Base-by-base conservation (phyloP, 2,329 filamentous ascomycete species). In the Drechslera avenae region DNA sequence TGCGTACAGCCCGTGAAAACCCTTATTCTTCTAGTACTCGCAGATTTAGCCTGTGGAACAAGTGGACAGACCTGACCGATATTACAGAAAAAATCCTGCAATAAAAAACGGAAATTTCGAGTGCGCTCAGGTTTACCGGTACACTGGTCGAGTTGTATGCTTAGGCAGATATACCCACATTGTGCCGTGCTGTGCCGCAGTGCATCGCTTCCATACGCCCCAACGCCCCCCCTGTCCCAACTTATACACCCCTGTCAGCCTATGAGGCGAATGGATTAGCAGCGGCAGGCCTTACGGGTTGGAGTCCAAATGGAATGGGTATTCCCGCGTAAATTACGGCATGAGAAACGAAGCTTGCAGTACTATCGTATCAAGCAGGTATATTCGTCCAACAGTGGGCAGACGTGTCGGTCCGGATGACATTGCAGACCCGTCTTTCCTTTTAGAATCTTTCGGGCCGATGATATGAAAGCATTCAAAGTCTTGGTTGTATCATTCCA, bases 291-390 rank as follows among this genome's bases (percentile, higher is more conserved):
- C 23, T 23, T 44, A 37, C 18, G n/a, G 26, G 17, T 23, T 31
- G 26, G 17, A 9, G 33, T 41, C 12, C 35, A 39, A 35, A 46
- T 17, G 19, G 26, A 33, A 23, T 17, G 32, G 17, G 41, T 17
- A 37, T 21, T 51, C 47, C 36, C 48, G 43, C 13, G 19, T 33
- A 51, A 21, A 47, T 32, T 42, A 21, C 31, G 13, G 26, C 16
- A 31, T 26, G 26, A 34, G 28, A 30, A 31, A 35, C 17, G 18
- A 40, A 33, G 48, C 26, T 18, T 51, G 37, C 26, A 19, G 26
- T 42, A 32, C 44, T 14, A 50, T 47, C 16, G 37, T 32, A 51
- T 23, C 36, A 42, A 31, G 17, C 23, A 47, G 48, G 37, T 33
- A 37, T 37, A 36, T 12, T 19, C 26, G 36, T 26, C 43, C 39